Conservation (phyloP, 148 eudicot species). For the Heliosperma pusillum region DNA sequence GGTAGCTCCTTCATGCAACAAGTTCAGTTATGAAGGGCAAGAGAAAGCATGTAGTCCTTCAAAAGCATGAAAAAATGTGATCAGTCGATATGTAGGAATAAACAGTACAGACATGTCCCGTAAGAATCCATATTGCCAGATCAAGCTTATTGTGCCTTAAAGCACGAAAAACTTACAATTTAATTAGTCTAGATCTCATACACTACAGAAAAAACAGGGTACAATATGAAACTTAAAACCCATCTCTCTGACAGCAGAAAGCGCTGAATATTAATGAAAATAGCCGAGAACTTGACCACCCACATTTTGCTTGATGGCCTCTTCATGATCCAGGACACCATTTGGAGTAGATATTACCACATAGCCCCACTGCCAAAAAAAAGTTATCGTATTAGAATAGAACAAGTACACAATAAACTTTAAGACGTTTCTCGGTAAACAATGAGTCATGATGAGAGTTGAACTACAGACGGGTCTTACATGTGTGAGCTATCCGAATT, state of each 20-base stretch:
- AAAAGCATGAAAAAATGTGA: too few relatives aligned
- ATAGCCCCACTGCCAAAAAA: slow-evolving; percentile 79
- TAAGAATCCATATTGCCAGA: not conserved
- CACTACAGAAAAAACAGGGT: not conserved
- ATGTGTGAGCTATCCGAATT: too few relatives aligned
- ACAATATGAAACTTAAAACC: slow-evolving; percentile 11
- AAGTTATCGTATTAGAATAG: not conserved
- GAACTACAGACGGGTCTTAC: too few relatives aligned
- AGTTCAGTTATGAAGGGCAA: not conserved
- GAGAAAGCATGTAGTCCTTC: too few relatives aligned
- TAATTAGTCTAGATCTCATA: not conserved
- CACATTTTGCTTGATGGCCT: slow-evolving; percentile 73
- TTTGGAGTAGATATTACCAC: slow-evolving; percentile 88
- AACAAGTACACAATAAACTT: not conserved
- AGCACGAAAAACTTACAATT: slow-evolving; percentile 14
- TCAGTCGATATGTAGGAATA: too few relatives aligned
- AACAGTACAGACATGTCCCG: not conserved
- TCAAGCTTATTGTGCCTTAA: slow-evolving; percentile 13
- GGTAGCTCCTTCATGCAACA: not conserved
- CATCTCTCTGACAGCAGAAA: slow-evolving; percentile 12
- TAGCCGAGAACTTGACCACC: slow-evolving; percentile 94
- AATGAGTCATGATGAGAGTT: not conserved
- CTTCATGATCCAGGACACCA: slow-evolving; percentile 91
- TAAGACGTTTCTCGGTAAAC: not conserved
- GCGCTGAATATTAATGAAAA: slow-evolving; percentile 42